These are phyloP conservation scores for Suillus subaureus DNA, from an alignment of 768 basidiomycete species.

Conservation along the genomic window DNA sequence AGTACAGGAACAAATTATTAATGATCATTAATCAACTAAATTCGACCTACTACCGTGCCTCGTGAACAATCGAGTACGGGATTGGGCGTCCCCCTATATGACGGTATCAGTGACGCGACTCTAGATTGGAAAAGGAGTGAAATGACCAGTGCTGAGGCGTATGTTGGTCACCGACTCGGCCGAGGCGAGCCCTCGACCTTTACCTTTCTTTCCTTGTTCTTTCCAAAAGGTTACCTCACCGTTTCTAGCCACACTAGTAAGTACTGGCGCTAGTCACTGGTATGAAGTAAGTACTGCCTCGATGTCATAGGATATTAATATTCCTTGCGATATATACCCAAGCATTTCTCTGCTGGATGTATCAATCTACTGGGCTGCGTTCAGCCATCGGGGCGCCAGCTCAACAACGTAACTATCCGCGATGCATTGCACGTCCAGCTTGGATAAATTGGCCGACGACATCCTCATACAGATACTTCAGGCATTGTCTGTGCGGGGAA, in stretches of 20 bases:
- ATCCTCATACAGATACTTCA: constrained; percentile 26
- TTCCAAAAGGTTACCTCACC: not conserved
- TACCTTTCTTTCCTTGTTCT: not conserved
- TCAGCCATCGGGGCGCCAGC: not conserved
- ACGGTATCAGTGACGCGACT: not conserved
- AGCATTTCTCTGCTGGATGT: not conserved
- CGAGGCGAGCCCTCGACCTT: not conserved
- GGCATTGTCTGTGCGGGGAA: constrained; percentile 12
- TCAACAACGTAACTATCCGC: not conserved
- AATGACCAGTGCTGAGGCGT: not conserved
- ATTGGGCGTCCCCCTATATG: not conserved
- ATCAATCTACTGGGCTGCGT: not conserved
- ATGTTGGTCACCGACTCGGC: not conserved
- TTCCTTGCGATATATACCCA: not conserved
- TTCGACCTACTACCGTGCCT: not conserved
- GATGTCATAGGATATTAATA: not conserved
- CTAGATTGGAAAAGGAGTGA: not conserved
- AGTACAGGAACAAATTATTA: no score
- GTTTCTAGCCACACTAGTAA: not conserved
- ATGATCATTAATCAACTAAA: no score
- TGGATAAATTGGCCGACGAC: constrained; percentile 30
- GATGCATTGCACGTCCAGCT: constrained; percentile 3
- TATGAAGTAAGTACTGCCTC: not conserved
- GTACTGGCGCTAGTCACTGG: not conserved
- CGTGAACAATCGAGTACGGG: not conserved